These are phyloP conservation scores for Anthoceros angustus DNA, from an alignment of 225 moss, liverwort and hornwort genomes.

Conservation along the genomic window DNA sequence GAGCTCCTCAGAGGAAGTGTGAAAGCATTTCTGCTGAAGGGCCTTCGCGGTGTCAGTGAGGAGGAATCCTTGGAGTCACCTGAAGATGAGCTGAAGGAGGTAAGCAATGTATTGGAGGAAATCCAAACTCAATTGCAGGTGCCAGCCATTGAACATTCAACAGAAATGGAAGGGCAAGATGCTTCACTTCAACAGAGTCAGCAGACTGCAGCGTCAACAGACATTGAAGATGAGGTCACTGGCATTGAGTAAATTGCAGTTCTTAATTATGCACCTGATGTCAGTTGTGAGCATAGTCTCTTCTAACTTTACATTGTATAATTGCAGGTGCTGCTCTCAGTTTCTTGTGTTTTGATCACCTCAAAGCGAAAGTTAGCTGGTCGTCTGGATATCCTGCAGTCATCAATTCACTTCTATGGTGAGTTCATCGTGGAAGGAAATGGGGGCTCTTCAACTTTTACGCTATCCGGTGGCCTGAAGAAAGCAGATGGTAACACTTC, in stretches of 20 bases:
- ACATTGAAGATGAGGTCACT: slow-evolving; percentile 22
- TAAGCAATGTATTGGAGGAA: not conserved
- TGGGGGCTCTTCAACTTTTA: slow-evolving; percentile 54
- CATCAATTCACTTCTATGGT: slow-evolving; percentile 63
- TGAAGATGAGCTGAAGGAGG: slow-evolving; percentile 3
- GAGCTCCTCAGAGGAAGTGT: slow-evolving; percentile 49
- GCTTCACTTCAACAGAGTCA: not conserved
- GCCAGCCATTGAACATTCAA: not conserved
- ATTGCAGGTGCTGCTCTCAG: slow-evolving; percentile 46
- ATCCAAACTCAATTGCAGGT: not conserved
- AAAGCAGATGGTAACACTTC: slow-evolving; percentile 32
- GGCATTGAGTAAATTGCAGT: slow-evolving; percentile 23
- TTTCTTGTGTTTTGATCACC: slow-evolving; percentile 52
- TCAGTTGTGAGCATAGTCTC: not conserved
- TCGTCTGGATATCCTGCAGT: slow-evolving; percentile 57
- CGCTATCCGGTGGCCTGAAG: slow-evolving; percentile 35
- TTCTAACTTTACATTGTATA: not conserved
- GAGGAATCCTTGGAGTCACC: slow-evolving; percentile 46
- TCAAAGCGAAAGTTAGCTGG: slow-evolving; percentile 68
- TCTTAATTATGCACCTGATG: slow-evolving; percentile 33
- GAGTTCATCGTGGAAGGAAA: slow-evolving; percentile 65
- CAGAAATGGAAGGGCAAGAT: not conserved
- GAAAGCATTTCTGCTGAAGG: slow-evolving; percentile 42
- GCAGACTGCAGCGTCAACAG: slow-evolving; percentile 19
- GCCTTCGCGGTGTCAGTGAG: slow-evolving; percentile 51